A percentile compares a stretch with the other conserved stretches of the same genome.
Evolutionary conservation across 345 rosid species (phyloP).

Genomic region (Erucastrum elatum): DNA sequence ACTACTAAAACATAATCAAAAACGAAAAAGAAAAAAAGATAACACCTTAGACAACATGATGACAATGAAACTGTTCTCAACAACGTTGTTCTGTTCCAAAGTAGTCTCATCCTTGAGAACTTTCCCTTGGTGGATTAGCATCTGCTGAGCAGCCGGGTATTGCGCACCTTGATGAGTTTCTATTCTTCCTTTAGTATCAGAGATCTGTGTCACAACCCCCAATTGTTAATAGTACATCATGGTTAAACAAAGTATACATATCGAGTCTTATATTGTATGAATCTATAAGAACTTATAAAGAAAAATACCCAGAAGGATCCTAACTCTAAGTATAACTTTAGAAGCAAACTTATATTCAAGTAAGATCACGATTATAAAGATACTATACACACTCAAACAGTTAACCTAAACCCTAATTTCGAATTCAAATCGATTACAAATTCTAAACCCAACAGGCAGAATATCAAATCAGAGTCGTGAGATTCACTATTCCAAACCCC

Average conservation of each 20-base stretch:
- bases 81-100: slow-evolving; percentile 64
- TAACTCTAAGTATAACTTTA: background rate
- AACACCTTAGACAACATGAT: slow-evolving; percentile 80
- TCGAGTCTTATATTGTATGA: background rate
- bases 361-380: background rate
- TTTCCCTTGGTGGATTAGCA: slow-evolving; percentile 87
- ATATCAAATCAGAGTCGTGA: slow-evolving; percentile 24
- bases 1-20: background rate
- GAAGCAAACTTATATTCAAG: slow-evolving; percentile 3
- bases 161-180: slow-evolving; percentile 75
- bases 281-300: background rate
- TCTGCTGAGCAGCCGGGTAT: slow-evolving; percentile 76
- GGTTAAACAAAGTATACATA: background rate
- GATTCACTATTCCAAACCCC: slow-evolving; percentile 14
- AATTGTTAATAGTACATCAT: background rate
- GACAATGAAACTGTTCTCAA: slow-evolving; percentile 81
- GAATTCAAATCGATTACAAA: background rate
- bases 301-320: background rate
- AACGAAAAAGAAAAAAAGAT: background rate
- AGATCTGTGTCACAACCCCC: slow-evolving; percentile 50
- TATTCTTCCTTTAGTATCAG: slow-evolving; percentile 70
- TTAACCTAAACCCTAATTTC: slow-evolving; percentile 37
- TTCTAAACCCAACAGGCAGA: background rate
- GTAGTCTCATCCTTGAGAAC: slow-evolving; percentile 74
- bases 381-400: slow-evolving; percentile 9